A percentile compares a stretch with the other conserved stretches of the same genome.
Evolutionary conservation across 768 basidiomycete species (phyloP).

Genomic region (Boletus insuetus): DNA sequence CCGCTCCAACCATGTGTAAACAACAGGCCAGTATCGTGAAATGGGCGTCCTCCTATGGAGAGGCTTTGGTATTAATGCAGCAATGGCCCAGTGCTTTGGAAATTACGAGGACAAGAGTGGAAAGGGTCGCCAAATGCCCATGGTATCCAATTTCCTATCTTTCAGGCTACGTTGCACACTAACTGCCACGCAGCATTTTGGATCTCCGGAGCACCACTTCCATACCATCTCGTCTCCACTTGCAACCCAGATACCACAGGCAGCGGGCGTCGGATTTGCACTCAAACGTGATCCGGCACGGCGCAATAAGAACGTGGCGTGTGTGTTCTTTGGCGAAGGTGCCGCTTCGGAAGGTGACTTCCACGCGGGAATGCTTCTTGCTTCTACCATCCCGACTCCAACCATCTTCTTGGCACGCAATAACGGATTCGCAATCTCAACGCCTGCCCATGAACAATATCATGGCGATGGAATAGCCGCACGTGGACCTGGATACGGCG

Average conservation of each 20-base stretch:
- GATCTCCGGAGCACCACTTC: conserved; percentile 80
- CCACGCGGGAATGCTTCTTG: conserved; percentile 84
- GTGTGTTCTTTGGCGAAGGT: conserved; percentile 91
- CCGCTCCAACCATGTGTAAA: background rate
- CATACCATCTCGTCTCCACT: conserved; percentile 93
- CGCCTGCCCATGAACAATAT: conserved; percentile 85
- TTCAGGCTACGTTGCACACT: background rate
- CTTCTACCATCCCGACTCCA: conserved; percentile 73
- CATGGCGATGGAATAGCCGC: conserved; percentile 91
- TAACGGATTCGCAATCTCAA: conserved; percentile 95
- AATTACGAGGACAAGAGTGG: conserved; percentile 76
- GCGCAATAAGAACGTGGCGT: conserved; percentile 71
- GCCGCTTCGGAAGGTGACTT: conserved; percentile 95
- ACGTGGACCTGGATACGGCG: conserved; percentile 86
- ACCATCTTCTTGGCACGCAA: conserved; percentile 74
- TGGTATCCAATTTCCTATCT: conserved; percentile 45
- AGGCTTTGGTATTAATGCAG: conserved; percentile 70
- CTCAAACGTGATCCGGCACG: conserved; percentile 73
- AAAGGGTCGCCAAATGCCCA: conserved; percentile 93
- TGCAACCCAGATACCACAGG: conserved; percentile 93
- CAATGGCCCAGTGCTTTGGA: conserved; percentile 92
- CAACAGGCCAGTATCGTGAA: conserved; percentile 84
- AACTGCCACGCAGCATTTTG: conserved; percentile 67
- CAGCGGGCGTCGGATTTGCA: conserved; percentile 90
- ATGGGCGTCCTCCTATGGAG: conserved; percentile 90